Evolutionary conservation across 352 stramenopile genomes (phyloP), one percentile per base, ranked within the genome.

Genomic region (Pythium rishiriense): DNA sequence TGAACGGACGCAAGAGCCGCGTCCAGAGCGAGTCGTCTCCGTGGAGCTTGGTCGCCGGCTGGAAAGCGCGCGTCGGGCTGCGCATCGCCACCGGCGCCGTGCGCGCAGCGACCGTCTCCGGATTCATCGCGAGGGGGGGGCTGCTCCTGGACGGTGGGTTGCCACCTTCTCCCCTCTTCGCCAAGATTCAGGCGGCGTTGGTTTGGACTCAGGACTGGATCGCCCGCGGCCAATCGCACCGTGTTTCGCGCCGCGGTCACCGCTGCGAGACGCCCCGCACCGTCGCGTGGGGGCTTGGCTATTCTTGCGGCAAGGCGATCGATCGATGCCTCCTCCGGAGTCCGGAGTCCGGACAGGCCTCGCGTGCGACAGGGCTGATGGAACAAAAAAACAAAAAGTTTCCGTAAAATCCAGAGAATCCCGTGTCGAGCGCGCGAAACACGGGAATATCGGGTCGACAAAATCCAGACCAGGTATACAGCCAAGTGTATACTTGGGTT

Each of bases 1-100:
- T 53, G 41, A 90, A 80, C 15, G 73, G 75, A 37, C 83, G 81
- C 9, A 90, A 67, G 35, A 90, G 62, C 22, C 78, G 75, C 47
- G 75, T 76, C 78, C 76, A 87, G 35, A 88, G 64, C 17, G 76
- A 79, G 28, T 64, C 66, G 24, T 62, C 57, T 0, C 15, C 22
- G 6, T 55, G 46, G 15, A 67, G 45, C 45, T 35, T 43, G 4
- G 58, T 72, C 22, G 64, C 46, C 10, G 64, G 50, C 15, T 66
- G 57, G 57, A 70, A 70, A 31, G 50, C 41, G 22, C 54, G 47
- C 4, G 31, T 37, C 37, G 58, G 47, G 31, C 49, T 65, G 7
- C 37, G 41, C 25, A 54, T 45, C 10, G 48, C 43, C 15, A 42
- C 37, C 2, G 45, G 4, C 3, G 22, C 3, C 22, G 24, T 58